Conservation (phyloP, 2,329 filamentous ascomycete species). For the Arthrobotrys musiformis region DNA sequence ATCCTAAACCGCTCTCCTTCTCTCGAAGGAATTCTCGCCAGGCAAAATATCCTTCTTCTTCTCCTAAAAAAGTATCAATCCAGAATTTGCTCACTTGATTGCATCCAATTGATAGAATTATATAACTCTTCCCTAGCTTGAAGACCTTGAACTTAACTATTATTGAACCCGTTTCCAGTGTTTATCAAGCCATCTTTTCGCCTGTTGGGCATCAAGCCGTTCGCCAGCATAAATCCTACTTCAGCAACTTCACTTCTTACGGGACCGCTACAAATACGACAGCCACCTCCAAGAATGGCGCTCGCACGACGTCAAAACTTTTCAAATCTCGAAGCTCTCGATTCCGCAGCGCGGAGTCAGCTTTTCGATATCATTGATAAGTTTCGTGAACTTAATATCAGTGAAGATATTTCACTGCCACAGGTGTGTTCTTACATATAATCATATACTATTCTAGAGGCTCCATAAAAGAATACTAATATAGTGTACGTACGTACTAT, state of each 20-base stretch:
- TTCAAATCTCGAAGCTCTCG: slow-evolving; percentile 20
- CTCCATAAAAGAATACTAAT: neutral
- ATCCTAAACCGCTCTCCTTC: too few relatives aligned
- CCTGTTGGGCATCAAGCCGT: neutral
- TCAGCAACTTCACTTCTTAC: neutral
- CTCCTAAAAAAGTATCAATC: too few relatives aligned
- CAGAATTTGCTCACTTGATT: too few relatives aligned
- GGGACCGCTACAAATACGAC: neutral
- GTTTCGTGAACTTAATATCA: slow-evolving; percentile 58
- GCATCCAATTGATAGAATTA: too few relatives aligned
- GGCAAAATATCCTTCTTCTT: too few relatives aligned
- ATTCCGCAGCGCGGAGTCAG: slow-evolving; percentile 13
- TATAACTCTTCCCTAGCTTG: neutral
- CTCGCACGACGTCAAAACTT: slow-evolving; percentile 1
- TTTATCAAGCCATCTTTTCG: neutral
- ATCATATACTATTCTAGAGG: neutral
- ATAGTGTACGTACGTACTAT: neutral
- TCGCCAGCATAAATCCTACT: neutral
- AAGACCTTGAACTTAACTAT: neutral
- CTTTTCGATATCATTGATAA: slow-evolving; percentile 57
- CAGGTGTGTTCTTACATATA: slow-evolving; percentile 50
- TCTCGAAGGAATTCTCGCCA: too few relatives aligned
- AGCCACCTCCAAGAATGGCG: neutral
- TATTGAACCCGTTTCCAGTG: neutral
- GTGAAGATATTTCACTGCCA: slow-evolving; percentile 59